phyloP scores from a whole-genome alignment of 768 basidiomycete genomes.

The Porpolomopsis calyptriformis region DNA sequence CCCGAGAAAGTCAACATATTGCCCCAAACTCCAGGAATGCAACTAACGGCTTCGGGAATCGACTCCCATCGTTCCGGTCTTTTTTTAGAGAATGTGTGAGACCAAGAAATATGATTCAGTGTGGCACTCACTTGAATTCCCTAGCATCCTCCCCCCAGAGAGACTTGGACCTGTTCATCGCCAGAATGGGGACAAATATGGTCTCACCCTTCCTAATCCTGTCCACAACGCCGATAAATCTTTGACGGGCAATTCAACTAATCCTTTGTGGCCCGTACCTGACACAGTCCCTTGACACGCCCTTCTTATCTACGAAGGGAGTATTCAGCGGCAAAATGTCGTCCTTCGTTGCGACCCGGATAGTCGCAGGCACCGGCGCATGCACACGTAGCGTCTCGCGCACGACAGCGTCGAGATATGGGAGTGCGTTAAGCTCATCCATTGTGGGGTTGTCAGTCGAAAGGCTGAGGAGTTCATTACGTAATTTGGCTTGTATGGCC shows the following conservation, averaged over 20 bases:
- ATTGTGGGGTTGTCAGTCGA: conserved; percentile 34
- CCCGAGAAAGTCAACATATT: conserved; percentile 37
- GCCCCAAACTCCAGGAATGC: conserved; percentile 38
- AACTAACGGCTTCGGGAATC: conserved; percentile 21
- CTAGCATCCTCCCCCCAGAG: conserved; percentile 42
- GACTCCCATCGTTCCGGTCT: conserved; percentile 47
- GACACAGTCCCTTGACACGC: conserved; percentile 20
- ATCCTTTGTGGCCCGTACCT: conserved; percentile 11
- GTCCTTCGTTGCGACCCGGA: conserved; percentile 26
- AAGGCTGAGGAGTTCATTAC: conserved; percentile 32
- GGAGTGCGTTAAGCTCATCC: conserved; percentile 40
- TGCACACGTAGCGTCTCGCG: conserved; percentile 36
- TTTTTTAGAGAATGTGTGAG: not conserved
- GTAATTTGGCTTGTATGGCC: conserved; percentile 32
- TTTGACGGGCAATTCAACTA: not conserved
- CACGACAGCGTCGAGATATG: conserved; percentile 40
- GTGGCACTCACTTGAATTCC: conserved; percentile 37
- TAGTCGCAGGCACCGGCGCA: conserved; percentile 24
- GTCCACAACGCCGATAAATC: not conserved
- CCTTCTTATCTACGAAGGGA: conserved; percentile 26
- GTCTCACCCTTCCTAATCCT: conserved; percentile 14
- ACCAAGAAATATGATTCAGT: not conserved
- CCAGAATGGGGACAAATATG: conserved; percentile 27
- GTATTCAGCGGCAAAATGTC: conserved; percentile 28
- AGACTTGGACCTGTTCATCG: conserved; percentile 30